A percentile compares a stretch with the other conserved stretches of the same genome.
phyloP scores from a whole-genome alignment of 2,329 filamentous ascomycete species.

The Colletotrichum lupini region DNA sequence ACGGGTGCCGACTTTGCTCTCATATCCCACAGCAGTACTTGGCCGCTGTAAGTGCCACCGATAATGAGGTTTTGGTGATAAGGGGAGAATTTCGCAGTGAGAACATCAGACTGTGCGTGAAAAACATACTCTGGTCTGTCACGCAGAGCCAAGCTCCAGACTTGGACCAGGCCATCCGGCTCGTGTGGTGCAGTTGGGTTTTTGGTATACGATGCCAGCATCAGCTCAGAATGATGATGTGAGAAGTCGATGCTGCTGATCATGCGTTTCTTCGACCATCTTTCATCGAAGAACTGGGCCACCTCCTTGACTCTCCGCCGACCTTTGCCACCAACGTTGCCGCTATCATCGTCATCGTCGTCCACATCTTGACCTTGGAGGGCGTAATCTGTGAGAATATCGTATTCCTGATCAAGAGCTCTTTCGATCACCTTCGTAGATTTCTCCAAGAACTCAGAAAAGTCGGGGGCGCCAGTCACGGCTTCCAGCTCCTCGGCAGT shows the following conservation, averaged over 20 bases:
- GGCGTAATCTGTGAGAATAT: slow-evolving; percentile 94
- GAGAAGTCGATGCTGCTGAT: slow-evolving; percentile 96
- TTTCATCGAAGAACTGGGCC: slow-evolving; percentile 92
- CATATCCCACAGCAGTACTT: slow-evolving; percentile 97
- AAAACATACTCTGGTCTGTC: slow-evolving; percentile 96
- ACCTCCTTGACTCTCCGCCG: slow-evolving; percentile 85
- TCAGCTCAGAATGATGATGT: slow-evolving; percentile 91
- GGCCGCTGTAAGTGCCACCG: slow-evolving; percentile 95
- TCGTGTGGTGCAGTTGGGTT: slow-evolving; percentile 95
- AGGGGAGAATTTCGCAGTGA: slow-evolving; percentile 97
- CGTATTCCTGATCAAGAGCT: slow-evolving; percentile 94
- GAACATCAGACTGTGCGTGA: slow-evolving; percentile 93
- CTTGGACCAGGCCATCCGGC: slow-evolving; percentile 90
- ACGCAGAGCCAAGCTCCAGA: slow-evolving; percentile 97
- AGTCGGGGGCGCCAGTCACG: slow-evolving; percentile 91
- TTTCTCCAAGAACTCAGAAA: slow-evolving; percentile 93
- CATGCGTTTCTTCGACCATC: slow-evolving; percentile 98
- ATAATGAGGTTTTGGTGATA: slow-evolving; percentile 97
- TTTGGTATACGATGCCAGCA: slow-evolving; percentile 96
- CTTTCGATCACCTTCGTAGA: slow-evolving; percentile 98
- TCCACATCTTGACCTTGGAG: slow-evolving; percentile 79
- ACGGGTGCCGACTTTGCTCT: slow-evolving; percentile 89
- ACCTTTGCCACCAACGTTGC: slow-evolving; percentile 76
- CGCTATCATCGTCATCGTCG: slow-evolving; percentile 83
- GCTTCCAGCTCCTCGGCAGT: slow-evolving; percentile 88